Evolutionary conservation across 2,329 filamentous ascomycete genomes (phyloP).

Genomic region (Colletotrichum sp.): DNA sequence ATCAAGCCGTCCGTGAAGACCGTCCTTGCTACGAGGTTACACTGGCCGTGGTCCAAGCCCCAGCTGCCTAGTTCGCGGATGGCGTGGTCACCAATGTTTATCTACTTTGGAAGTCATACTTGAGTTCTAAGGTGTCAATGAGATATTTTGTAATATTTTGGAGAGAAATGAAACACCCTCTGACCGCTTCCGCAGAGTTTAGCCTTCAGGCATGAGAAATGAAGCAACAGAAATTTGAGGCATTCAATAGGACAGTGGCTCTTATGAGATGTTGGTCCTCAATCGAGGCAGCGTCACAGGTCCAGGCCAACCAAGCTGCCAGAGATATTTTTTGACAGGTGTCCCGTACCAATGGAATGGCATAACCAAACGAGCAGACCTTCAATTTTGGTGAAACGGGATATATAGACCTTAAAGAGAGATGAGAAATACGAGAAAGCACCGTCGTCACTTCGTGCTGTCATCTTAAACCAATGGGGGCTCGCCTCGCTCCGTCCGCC

Average conservation of each 20-base stretch:
- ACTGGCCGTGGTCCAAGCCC: background rate
- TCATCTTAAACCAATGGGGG: conserved; percentile 31
- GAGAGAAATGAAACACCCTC: too few species aligned
- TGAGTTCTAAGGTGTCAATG: background rate
- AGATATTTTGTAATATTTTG: background rate
- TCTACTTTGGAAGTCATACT: background rate
- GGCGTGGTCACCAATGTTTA: background rate
- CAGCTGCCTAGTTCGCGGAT: background rate
- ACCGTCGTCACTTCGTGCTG: background rate
- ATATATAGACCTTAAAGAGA: background rate
- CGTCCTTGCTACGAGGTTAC: conserved; percentile 5
- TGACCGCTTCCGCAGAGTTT: background rate
- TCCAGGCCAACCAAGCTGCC: too few species aligned
- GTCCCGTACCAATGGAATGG: too few species aligned
- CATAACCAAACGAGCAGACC: background rate
- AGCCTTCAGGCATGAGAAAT: background rate
- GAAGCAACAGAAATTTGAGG: background rate
- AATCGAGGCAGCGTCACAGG: too few species aligned
- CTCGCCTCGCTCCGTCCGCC: conserved; percentile 35
- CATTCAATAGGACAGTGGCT: background rate
- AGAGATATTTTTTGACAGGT: too few species aligned
- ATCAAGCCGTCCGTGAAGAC: background rate
- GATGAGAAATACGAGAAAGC: background rate
- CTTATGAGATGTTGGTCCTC: too few species aligned
- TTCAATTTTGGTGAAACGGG: background rate